Base-by-base conservation (phyloP, 78 protist species). In the Neovahlkampfia damariscottae region DNA sequence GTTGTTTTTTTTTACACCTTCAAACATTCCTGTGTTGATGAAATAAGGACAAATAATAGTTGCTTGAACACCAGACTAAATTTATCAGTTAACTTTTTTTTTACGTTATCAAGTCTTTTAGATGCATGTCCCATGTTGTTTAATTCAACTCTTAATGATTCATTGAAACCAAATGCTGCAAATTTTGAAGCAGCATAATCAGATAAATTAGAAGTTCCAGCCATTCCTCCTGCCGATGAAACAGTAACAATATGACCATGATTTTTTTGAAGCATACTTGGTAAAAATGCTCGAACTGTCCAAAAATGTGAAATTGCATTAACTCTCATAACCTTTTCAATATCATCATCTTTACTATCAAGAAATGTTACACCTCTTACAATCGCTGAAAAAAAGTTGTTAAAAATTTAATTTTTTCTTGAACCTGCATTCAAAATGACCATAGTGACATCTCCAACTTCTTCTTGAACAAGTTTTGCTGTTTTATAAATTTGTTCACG, bases 1-100 rank as follows among this genome's bases (percentile, higher is more conserved):
- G 6, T 10, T 8, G 8, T 69, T 27, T 19, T 71, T 72, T 8
- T 8, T 7, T 19, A 50, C 62, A 10, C 82, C 82, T 6, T 9
- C 82, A 75, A 78, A 78, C 82, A 78, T 78, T 6, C 82, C 82
- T 8, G 86, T 83, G 79, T 78, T 70, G 40, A 82, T 82, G 70
- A 3, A 69, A 69, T 1, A 74, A 1, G 87, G 87, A 72, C 76
- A 69, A 28, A 83, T 50, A 41, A 68, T 32, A 32, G 76, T 32
- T 0, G 76, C 31, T 3, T 28, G 3, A 29, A 82, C 67, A 3
- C 70, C 67, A 19, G 40, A 40, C n/a, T n/a, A n/a, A n/a, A n/a
- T n/a, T n/a, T n/a, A n/a, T n/a, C n/a, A n/a, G n/a, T n/a, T n/a
- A n/a, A n/a, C n/a, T n/a, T n/a, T n/a, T n/a, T n/a, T n/a, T n/a